Percentiles rank a stretch among this genome's conserved stretches.
phyloP scores from a whole-genome alignment of 1,139 yeast genomes.

The Geotrichum macrosporum region DNA sequence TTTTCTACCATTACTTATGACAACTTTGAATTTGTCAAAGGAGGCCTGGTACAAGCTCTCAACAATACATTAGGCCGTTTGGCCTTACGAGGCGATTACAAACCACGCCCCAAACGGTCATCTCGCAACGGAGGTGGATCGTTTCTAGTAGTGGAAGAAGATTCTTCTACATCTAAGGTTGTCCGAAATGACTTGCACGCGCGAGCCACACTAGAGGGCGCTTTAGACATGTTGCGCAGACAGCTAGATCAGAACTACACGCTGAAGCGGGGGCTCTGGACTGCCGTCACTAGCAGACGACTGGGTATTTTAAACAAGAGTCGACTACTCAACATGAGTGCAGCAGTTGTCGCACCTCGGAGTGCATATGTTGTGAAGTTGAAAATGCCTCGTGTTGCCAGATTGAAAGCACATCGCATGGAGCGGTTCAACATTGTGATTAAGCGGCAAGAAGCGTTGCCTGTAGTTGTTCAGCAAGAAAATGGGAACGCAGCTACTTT shows the following conservation, averaged over 20 bases:
- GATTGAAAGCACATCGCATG: slow-evolving; percentile 53
- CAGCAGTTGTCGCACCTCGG: slow-evolving; percentile 60
- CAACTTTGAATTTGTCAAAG: slow-evolving; percentile 49
- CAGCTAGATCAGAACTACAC: slow-evolving; percentile 64
- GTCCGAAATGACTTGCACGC: slow-evolving; percentile 43
- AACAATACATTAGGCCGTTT: slow-evolving; percentile 56
- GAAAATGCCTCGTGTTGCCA: slow-evolving; percentile 64
- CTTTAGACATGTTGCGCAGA: slow-evolving; percentile 61
- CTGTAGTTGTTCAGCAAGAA: not conserved
- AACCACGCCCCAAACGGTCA: slow-evolving; percentile 15
- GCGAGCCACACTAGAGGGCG: slow-evolving; percentile 54
- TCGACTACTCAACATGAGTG: slow-evolving; percentile 58
- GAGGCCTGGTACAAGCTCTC: slow-evolving; percentile 48
- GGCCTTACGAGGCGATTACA: slow-evolving; percentile 55
- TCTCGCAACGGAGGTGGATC: slow-evolving; percentile 10
- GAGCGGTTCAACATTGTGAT: slow-evolving; percentile 47
- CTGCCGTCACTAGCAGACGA: slow-evolving; percentile 49
- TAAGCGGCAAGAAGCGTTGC: slow-evolving; percentile 13
- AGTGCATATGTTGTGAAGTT: slow-evolving; percentile 59
- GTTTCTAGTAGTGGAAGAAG: slow-evolving; percentile 25
- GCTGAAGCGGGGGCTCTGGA: slow-evolving; percentile 61
- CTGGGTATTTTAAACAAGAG: slow-evolving; percentile 59
- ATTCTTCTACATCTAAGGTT: slow-evolving; percentile 39
- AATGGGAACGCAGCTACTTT: not conserved
- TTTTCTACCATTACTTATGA: slow-evolving; percentile 58